A percentile compares a stretch with the other conserved stretches of the same genome.
Conservation (phyloP, 2,329 filamentous ascomycete genomes). For the Myriosclerotinia duriaeana region DNA sequence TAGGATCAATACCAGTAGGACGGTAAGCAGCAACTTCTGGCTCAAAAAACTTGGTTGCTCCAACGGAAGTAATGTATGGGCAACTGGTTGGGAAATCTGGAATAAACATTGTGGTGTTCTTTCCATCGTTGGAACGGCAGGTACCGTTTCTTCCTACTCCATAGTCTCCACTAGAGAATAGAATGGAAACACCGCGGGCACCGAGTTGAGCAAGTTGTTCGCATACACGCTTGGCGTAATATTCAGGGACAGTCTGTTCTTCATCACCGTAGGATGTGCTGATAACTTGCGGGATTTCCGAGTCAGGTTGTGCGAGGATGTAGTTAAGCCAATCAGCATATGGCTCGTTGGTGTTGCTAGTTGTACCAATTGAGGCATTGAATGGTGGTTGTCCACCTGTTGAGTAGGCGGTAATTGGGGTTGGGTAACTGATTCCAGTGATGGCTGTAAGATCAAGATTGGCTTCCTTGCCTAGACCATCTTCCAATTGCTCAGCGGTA, state of each 20-base stretch:
- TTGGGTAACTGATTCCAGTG: constrained; percentile 53
- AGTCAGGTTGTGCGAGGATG: constrained; percentile 46
- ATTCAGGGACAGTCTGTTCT: constrained; percentile 53
- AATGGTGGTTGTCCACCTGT: constrained; percentile 57
- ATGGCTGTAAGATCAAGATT: constrained; percentile 59
- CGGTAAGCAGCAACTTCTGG: constrained; percentile 38
- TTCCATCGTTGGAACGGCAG: constrained; percentile 57
- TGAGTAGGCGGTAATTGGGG: constrained; percentile 53
- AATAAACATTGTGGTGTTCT: constrained; percentile 53
- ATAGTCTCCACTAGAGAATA: constrained; percentile 54
- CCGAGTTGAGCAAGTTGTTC: constrained; percentile 54
- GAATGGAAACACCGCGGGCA: constrained; percentile 53
- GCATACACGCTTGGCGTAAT: constrained; percentile 55
- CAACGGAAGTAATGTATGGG: constrained; percentile 37
- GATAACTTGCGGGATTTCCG: constrained; percentile 54
- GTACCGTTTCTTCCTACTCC: constrained; percentile 44
- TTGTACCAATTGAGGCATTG: constrained; percentile 44
- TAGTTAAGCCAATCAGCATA: constrained; percentile 56
- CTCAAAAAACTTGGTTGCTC: constrained; percentile 30
- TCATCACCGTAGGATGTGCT: constrained; percentile 60
- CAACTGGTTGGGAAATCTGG: constrained; percentile 54
- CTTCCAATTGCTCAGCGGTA: constrained; percentile 24
- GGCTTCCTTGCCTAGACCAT: constrained; percentile 45
- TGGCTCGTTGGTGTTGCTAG: constrained; percentile 51
- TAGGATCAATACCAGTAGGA: constrained; percentile 37